Evolutionary conservation across 345 rosid genomes (phyloP), one percentile per base, ranked within the genome.

Genomic region (Schrenkiella parvula): DNA sequence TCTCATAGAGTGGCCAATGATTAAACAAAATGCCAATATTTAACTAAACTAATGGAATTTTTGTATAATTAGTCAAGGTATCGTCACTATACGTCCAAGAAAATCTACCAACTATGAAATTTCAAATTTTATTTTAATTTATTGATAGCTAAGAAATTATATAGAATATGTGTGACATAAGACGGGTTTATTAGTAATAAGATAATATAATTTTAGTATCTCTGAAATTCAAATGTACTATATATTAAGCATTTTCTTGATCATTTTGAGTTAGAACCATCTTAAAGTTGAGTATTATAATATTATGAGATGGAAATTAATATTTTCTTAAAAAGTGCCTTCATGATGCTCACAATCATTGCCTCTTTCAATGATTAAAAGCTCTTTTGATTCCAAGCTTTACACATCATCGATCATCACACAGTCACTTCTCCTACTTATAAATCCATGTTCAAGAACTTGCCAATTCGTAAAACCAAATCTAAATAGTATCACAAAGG

Each of bases 321-420:
- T 70, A 69, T 39, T 47, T 37, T 28, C 1, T 0, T 0, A 34
- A 76, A 64, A 70, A 55, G 58, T 46, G 76, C 32, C 60, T 48
- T 70, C 17, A 70, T 76, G 67, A 76, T 76, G 76, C 62, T 70
- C n/a, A 23, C 64, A 76, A 76, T 70, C 71, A 76, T 76, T 76
- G 55, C 71, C 47, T 55, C 75, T 64, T 70, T 32, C 80, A 76
- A 76, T 76, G 72, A 76, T 76, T 76, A 64, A 76, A 56, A 76
- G 60, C 29, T 26, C 46, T 70, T 76, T 76, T 64, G 38, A 70
- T 56, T 26, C 54, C 46, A 7, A 70, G 12, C 80, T 76, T 77
- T 77, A 70, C 80, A 70, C 76, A 64, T 48, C 71, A 77, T 39
- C 46, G 2, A 57, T 69, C 70, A 70, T 76, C 70, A 70, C 71